phyloP scores from a whole-genome alignment of 805 yeast species.

The Wickerhamomyces chambardii region DNA sequence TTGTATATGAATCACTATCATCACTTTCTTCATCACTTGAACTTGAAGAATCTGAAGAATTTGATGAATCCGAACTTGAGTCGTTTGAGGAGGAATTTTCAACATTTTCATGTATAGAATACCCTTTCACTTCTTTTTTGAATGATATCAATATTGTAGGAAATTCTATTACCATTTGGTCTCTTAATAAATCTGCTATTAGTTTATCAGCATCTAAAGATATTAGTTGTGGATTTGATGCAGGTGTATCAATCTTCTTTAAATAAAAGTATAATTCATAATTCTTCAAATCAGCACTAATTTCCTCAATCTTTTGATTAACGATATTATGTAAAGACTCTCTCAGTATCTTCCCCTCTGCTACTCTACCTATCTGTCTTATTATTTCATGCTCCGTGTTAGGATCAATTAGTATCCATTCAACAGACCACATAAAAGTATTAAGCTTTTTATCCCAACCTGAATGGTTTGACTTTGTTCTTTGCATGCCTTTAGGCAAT shows the following conservation, averaged over 20 bases:
- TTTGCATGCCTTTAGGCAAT: conserved; percentile 68
- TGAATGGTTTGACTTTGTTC: conserved; percentile 55
- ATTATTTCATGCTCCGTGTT: conserved; percentile 17
- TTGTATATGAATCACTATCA: conserved; percentile 3
- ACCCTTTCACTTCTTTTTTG: conserved; percentile 17
- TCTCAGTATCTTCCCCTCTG: conserved; percentile 20
- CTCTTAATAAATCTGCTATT: conserved; percentile 41
- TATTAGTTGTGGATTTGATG: conserved; percentile 28
- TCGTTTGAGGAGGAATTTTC: conserved; percentile 2
- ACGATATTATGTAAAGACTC: conserved; percentile 22
- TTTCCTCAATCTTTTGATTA: conserved; percentile 5
- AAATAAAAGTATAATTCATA: conserved; percentile 16
- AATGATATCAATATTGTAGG: conserved; percentile 54
- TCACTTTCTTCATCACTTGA: conserved; percentile 1
- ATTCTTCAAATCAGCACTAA: conserved; percentile 1
- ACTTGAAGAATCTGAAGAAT: conserved; percentile 6
- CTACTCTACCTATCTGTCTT: conserved; percentile 26
- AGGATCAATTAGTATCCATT: conserved; percentile 44
- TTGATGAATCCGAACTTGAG: neutral
- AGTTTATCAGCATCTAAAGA: conserved; percentile 23
- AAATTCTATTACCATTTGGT: conserved; percentile 61
- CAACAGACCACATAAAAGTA: conserved; percentile 71
- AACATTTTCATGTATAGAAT: conserved; percentile 16
- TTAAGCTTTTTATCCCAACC: conserved; percentile 58
- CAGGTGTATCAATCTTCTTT: conserved; percentile 16